These are phyloP conservation scores for Starmera stellimalicola DNA, from an alignment of 1,139 yeast genomes.

Conservation along the genomic window DNA sequence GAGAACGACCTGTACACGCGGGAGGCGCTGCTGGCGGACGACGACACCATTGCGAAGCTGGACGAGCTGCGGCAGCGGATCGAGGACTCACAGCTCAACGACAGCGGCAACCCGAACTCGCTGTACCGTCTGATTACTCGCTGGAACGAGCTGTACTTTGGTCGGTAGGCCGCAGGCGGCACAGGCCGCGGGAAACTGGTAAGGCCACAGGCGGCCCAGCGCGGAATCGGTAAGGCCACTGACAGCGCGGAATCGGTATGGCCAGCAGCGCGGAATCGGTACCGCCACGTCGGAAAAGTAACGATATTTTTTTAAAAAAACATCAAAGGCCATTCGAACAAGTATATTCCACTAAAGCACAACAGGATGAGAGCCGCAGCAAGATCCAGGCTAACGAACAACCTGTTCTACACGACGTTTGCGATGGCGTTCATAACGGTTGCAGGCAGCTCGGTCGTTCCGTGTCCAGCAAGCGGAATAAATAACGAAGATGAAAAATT, in stretches of 20 bases:
- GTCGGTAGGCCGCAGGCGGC: no score
- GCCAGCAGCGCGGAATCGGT: no score
- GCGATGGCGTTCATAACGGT: slow-evolving; percentile 31
- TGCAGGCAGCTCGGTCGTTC: slow-evolving; percentile 28
- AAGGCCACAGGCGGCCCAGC: no score
- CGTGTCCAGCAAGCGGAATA: slow-evolving; percentile 32
- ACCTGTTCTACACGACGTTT: slow-evolving; percentile 28
- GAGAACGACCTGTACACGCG: slow-evolving; percentile 18
- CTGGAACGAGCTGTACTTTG: slow-evolving; percentile 10
- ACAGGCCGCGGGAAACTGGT: no score
- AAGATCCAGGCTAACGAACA: slow-evolving; percentile 27
- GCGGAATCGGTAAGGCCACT: no score
- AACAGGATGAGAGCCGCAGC: slow-evolving; percentile 24
- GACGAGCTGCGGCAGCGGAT: slow-evolving; percentile 15
- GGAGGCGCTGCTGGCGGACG: slow-evolving; percentile 13
- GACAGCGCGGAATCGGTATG: no score
- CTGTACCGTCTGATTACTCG: slow-evolving; percentile 8
- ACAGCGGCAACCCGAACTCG: background rate
- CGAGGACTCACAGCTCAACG: slow-evolving; percentile 7
- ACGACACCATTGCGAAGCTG: slow-evolving; percentile 24
- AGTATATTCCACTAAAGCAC: no score
- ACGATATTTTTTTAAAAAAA: no score
- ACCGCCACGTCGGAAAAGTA: no score
- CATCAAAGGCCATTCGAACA: no score
- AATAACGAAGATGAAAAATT: slow-evolving; percentile 24